Conservation (phyloP, 768 basidiomycete genomes). For the Lenzites betulinus region DNA sequence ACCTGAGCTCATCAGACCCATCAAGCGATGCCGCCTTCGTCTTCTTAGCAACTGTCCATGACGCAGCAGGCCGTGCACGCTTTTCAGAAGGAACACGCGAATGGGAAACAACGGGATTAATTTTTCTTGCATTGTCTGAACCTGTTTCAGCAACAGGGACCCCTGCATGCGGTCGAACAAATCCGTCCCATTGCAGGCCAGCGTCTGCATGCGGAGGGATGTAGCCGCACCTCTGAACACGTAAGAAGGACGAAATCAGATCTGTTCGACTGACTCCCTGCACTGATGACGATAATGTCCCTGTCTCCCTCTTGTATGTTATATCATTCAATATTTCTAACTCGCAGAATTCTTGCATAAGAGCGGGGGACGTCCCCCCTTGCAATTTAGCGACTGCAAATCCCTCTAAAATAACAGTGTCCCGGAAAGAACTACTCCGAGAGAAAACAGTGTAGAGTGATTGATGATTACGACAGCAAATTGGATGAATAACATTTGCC, state of each 20-base stretch:
- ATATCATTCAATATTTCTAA: background rate
- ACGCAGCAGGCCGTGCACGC: no score
- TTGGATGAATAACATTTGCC: constrained; percentile 21
- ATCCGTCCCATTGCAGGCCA: no score
- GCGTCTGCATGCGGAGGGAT: no score
- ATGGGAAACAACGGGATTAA: no score
- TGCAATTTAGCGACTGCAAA: background rate
- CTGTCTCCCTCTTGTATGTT: background rate
- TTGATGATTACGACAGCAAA: background rate
- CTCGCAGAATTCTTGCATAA: background rate
- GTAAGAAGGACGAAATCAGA: background rate
- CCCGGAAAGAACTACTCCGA: background rate
- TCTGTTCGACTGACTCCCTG: background rate
- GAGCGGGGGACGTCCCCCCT: background rate
- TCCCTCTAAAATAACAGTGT: background rate
- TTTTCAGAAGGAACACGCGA: no score
- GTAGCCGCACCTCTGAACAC: no score
- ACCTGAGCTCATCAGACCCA: background rate
- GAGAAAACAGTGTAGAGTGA: background rate
- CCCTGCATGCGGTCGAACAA: no score
- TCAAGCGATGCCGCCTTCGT: no score
- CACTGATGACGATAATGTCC: background rate
- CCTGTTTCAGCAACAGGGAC: no score
- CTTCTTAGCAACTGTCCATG: no score
- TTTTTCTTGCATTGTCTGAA: no score